Conservation (phyloP, 176 grass and related monocot species). For the Avena insularis region DNA sequence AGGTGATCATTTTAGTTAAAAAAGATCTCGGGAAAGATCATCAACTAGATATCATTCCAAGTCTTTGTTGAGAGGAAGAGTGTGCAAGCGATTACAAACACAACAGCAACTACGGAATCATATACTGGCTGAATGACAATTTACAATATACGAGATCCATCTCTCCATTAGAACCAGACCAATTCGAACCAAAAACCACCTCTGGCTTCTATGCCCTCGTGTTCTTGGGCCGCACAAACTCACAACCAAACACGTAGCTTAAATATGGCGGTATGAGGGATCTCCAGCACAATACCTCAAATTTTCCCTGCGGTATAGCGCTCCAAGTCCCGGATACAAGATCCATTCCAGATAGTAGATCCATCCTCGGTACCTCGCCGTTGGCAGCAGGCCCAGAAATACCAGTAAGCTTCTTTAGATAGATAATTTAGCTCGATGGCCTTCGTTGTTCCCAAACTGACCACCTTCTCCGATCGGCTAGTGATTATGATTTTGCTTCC, state of each 20-base stretch:
- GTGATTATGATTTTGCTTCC: conserved; percentile 30
- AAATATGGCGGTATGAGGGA: not conserved
- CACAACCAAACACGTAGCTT: not conserved
- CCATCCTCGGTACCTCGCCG: not conserved
- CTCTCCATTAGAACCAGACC: not conserved
- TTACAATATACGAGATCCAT: not conserved
- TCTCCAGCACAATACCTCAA: not conserved
- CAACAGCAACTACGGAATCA: not conserved
- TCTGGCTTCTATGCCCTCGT: not conserved
- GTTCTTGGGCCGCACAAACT: not conserved
- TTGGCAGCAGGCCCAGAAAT: not conserved
- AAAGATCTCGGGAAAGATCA: not conserved
- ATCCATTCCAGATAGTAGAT: not conserved
- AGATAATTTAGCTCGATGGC: not conserved
- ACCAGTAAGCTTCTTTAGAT: not conserved
- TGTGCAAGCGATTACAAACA: not conserved
- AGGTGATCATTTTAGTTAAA: not conserved
- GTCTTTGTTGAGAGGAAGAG: not conserved
- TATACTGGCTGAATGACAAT: not conserved
- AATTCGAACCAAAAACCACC: not conserved
- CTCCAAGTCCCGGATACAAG: not conserved
- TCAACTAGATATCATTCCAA: not conserved
- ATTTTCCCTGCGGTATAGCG: not conserved
- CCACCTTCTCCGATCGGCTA: not conserved
- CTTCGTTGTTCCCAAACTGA: not conserved